phyloP scores from a whole-genome alignment of 2,329 filamentous ascomycete genomes.

The Diplocarpon mali region DNA sequence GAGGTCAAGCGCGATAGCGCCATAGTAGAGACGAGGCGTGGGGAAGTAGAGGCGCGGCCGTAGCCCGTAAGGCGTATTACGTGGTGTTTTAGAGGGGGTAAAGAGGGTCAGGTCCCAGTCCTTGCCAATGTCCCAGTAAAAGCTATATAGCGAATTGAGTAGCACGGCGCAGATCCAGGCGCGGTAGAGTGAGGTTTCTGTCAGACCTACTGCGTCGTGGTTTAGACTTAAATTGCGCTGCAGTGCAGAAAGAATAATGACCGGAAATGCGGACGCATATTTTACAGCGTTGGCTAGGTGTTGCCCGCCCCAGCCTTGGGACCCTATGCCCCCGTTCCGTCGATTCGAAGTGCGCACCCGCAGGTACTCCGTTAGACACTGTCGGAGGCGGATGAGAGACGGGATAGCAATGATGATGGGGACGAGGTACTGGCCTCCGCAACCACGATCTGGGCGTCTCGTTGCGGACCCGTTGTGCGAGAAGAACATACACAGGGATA shows the following conservation, averaged over 20 bases:
- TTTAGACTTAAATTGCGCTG: slow-evolving; percentile 48
- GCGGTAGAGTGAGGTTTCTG: slow-evolving; percentile 36
- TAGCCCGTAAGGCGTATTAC: slow-evolving; percentile 40
- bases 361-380: slow-evolving; percentile 81
- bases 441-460: slow-evolving; percentile 67
- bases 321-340: slow-evolving; percentile 31
- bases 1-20: slow-evolving; percentile 67
- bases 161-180: slow-evolving; percentile 63
- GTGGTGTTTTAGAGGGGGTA: slow-evolving; percentile 41
- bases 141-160: slow-evolving; percentile 85
- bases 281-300: slow-evolving; percentile 91
- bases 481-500: slow-evolving; percentile 87
- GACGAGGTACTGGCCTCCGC: slow-evolving; percentile 68
- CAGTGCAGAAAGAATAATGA: slow-evolving; percentile 69
- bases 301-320: slow-evolving; percentile 65
- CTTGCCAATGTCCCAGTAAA: slow-evolving; percentile 95
- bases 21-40: slow-evolving; percentile 67
- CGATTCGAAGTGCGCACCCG: slow-evolving; percentile 54
- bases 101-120: slow-evolving; percentile 94
- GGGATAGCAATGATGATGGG: slow-evolving; percentile 78
- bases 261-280: slow-evolving; percentile 88
- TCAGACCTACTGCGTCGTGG: slow-evolving; percentile 27
- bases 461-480: slow-evolving; percentile 61
- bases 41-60: slow-evolving; percentile 65
- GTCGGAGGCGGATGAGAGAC: slow-evolving; percentile 74